Base-by-base conservation (phyloP, 306 rosid species). In the Casuarina glauca region DNA sequence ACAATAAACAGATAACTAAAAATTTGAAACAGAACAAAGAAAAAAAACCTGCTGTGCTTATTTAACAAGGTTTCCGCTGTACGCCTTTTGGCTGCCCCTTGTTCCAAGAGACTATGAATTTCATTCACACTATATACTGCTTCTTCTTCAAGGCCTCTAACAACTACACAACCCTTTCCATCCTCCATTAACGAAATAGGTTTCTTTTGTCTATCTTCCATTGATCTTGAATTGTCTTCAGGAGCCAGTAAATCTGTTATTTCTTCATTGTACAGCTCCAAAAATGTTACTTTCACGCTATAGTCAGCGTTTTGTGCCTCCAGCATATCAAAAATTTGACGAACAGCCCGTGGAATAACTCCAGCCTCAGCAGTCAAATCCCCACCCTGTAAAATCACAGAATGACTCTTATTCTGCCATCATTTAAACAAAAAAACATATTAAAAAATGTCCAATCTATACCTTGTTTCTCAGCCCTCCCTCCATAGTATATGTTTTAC, bases 401-500 rank as follows among this genome's bases (percentile, higher is more conserved):
- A n/a, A 74, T 42, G 51, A 4, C 58, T 51, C 38, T 3, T 38
- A 54, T 42, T 72, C 8, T 16, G 43, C 48, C 19, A 69, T 9
- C 69, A 70, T 61, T 42, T 42, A 39, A n/a, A 57, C 9, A 52
- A 6, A 20, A 3, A 20, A 15, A 26, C 70, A 53, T 6, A 13
- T 36, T 39, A 45, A 48, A 55, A 72, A 50, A 46, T 20, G 2
- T 70, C 74, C 26, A 46, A 76, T 75, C 57, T 35, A 44, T 88
- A 95, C 99, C 96, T 95, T 95, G 7, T 87, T 87, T 85, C 90
- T 87, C 93, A 88, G 88, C 58, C 99, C 99, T 48, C 99, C 99
- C 82, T 95, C 99, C 99, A 95, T 95, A 10, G 99, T 95, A 78
- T 95, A 95, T 35, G 99, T 95, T 91, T 95, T 95, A 62, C 98